Percentiles rank a stretch among this genome's conserved stretches.
These are phyloP conservation scores for Claviceps digitariae DNA, from an alignment of 2,329 filamentous ascomycete genomes.

Conservation along the genomic window DNA sequence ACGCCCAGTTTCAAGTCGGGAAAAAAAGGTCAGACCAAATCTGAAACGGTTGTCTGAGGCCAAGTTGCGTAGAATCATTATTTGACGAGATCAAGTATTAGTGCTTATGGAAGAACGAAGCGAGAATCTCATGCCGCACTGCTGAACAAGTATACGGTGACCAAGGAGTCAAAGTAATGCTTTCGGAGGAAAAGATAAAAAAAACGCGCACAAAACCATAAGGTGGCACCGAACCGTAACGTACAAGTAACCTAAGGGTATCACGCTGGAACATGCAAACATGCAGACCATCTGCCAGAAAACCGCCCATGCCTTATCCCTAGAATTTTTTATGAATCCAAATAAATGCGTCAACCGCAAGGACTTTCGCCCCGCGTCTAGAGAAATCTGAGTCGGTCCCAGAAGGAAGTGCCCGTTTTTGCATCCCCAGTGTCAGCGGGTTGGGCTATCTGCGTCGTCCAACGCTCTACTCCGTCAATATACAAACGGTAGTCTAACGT, in stretches of 20 bases:
- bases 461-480: conserved; percentile 65
- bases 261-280: conserved; percentile 1
- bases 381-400: conserved; percentile 27
- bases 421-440: conserved; percentile 18
- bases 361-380: background rate
- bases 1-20: too few species aligned
- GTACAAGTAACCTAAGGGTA: conserved; percentile 1
- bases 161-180: too few species aligned
- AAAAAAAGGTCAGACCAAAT: too few species aligned
- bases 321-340: background rate
- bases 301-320: background rate
- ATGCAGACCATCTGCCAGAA: background rate
- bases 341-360: background rate
- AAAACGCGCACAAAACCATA: background rate
- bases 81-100: too few species aligned
- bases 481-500: conserved; percentile 70
- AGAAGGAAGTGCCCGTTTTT: conserved; percentile 27
- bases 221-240: background rate
- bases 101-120: too few species aligned
- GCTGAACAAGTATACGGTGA: too few species aligned
- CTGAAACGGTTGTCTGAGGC: too few species aligned
- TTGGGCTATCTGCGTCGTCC: conserved; percentile 49
- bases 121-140: too few species aligned
- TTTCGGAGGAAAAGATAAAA: background rate
- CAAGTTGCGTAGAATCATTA: too few species aligned